phyloP scores from a whole-genome alignment of 1,284 basidiomycete genomes.

The Cutaneotrichosporon sp. region DNA sequence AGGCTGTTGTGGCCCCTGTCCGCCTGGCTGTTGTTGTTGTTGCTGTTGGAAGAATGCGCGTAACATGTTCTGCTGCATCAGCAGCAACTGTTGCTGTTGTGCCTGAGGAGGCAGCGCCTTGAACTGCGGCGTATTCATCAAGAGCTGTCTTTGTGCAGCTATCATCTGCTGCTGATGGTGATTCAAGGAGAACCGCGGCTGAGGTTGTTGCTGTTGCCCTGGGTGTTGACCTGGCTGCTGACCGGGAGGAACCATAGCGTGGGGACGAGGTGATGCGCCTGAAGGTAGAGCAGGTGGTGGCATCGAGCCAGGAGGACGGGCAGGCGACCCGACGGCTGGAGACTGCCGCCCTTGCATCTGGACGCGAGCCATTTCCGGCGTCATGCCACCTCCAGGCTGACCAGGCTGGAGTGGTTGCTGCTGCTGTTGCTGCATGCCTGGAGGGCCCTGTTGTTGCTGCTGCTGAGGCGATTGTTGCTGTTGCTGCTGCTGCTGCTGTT shows the following conservation, averaged over 20 bases:
- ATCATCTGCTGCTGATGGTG: slow-evolving; percentile 44
- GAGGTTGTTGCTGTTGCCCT: background rate
- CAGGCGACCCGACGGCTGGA: slow-evolving; percentile 25
- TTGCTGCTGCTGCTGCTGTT: slow-evolving; percentile 23
- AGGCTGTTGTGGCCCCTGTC: slow-evolving; percentile 30
- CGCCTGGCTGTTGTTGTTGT: slow-evolving; percentile 30
- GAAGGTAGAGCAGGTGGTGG: slow-evolving; percentile 25
- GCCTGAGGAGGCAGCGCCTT: slow-evolving; percentile 36
- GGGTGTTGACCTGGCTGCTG: background rate
- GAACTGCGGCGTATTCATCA: slow-evolving; percentile 33
- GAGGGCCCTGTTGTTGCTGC: slow-evolving; percentile 16
- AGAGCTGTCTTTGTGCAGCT: slow-evolving; percentile 24
- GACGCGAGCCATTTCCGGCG: slow-evolving; percentile 26
- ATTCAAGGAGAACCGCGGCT: slow-evolving; percentile 21
- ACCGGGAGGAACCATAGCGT: slow-evolving; percentile 20
- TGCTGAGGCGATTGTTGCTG: slow-evolving; percentile 21
- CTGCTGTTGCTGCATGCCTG: slow-evolving; percentile 17
- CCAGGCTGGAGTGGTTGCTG: slow-evolving; percentile 31
- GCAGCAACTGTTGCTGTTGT: slow-evolving; percentile 39
- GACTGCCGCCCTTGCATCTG: slow-evolving; percentile 30
- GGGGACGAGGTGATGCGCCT: slow-evolving; percentile 24
- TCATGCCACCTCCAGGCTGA: slow-evolving; percentile 21
- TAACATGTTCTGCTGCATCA: slow-evolving; percentile 37
- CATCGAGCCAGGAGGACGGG: slow-evolving; percentile 25
- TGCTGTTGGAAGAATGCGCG: slow-evolving; percentile 30